phyloP scores from a whole-genome alignment of 306 rosid genomes.

The Vigna trinervia region DNA sequence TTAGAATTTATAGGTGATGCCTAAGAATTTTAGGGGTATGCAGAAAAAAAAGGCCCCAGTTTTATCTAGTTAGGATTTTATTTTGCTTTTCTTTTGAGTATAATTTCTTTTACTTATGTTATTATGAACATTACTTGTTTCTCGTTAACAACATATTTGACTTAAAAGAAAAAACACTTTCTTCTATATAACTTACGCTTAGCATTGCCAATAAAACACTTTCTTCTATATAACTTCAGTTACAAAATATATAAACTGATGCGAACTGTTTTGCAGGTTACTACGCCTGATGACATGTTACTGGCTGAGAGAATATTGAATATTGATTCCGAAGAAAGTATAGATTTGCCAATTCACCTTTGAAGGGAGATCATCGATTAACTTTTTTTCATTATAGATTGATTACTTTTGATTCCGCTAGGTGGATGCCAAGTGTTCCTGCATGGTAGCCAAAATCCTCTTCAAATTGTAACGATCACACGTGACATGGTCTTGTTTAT shows the following conservation, averaged over 20 bases:
- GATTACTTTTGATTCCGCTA: constrained; percentile 22
- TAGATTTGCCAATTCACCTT: constrained; percentile 38
- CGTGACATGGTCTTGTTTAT: neutral
- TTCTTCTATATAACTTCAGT: neutral
- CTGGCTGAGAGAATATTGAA: constrained; percentile 89
- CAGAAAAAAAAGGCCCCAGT: no score
- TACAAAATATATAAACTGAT: constrained; percentile 29
- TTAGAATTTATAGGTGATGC: no score
- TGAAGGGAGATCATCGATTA: constrained; percentile 22
- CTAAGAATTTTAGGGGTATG: no score
- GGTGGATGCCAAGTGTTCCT: constrained; percentile 32
- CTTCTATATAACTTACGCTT: neutral
- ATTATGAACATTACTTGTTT: neutral
- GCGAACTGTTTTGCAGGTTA: constrained; percentile 69
- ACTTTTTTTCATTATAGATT: constrained; percentile 18
- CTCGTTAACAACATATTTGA: no score
- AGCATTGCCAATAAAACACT: neutral
- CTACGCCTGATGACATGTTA: constrained; percentile 92
- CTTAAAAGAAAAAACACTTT: neutral
- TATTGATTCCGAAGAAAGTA: constrained; percentile 45
- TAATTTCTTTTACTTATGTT: neutral
- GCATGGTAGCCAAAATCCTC: constrained; percentile 21
- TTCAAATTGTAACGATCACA: neutral
- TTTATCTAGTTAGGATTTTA: no score
- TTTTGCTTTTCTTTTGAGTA: neutral